These are phyloP conservation scores for Cryptococcus amylolentus DNA, from an alignment of 1,284 basidiomycete genomes.

Conservation along the genomic window DNA sequence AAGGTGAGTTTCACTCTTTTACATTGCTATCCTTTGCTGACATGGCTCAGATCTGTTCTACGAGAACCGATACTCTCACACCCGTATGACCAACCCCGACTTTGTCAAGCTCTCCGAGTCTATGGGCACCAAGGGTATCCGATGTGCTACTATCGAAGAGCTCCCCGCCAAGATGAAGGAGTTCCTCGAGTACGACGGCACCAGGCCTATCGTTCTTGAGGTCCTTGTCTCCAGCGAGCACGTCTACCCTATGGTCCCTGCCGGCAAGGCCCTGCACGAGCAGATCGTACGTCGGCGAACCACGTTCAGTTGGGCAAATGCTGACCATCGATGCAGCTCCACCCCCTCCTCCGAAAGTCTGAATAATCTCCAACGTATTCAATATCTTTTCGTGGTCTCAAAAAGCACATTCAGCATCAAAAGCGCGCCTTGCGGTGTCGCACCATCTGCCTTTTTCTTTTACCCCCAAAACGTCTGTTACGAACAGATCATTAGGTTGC, in stretches of 20 bases:
- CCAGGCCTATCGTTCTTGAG: constrained; percentile 84
- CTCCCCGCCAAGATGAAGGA: constrained; percentile 95
- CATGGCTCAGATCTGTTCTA: constrained; percentile 80
- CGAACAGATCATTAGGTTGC: not conserved
- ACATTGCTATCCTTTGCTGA: constrained; percentile 1
- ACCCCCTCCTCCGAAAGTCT: constrained; percentile 27
- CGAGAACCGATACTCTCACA: constrained; percentile 89
- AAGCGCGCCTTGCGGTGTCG: not conserved
- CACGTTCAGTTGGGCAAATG: not conserved
- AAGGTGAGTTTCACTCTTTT: constrained; percentile 57
- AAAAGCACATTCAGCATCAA: not conserved
- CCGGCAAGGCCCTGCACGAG: constrained; percentile 88
- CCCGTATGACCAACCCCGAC: constrained; percentile 89
- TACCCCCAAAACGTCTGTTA: not conserved
- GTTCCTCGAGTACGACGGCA: constrained; percentile 84
- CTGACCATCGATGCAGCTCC: constrained; percentile 12
- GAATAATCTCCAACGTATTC: not conserved
- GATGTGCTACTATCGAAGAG: constrained; percentile 67
- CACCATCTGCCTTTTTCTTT: not conserved
- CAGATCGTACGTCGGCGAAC: constrained; percentile 55
- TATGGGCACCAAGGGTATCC: constrained; percentile 88
- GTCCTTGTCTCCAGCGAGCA: constrained; percentile 84
- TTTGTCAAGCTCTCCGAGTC: constrained; percentile 82
- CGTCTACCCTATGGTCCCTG: constrained; percentile 81
- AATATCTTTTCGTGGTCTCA: not conserved